phyloP scores from a whole-genome alignment of 768 basidiomycete species.

The Phaffia tasmanica region DNA sequence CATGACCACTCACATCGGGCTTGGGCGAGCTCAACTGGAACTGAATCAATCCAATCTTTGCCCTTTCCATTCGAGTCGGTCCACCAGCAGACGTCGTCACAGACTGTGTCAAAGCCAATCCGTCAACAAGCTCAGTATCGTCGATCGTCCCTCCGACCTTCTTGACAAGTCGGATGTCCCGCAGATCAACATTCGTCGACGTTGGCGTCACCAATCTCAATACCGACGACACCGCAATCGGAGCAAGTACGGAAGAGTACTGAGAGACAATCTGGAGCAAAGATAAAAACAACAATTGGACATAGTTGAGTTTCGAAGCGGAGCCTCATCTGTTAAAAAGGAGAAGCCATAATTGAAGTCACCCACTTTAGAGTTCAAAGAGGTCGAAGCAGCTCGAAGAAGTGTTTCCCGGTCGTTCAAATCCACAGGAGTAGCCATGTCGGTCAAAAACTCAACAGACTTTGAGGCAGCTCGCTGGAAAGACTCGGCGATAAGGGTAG shows the following conservation, averaged over 20 bases:
- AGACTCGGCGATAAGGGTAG: conserved; percentile 89
- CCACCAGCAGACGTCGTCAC: conserved; percentile 83
- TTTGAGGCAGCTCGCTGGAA: conserved; percentile 87
- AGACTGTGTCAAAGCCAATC: conserved; percentile 93
- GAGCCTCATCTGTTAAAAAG: background rate
- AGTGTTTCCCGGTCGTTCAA: conserved; percentile 73
- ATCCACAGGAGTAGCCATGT: conserved; percentile 85
- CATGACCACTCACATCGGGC: conserved; percentile 61
- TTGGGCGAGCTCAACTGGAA: conserved; percentile 97
- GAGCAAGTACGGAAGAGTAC: conserved; percentile 95
- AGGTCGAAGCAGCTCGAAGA: conserved; percentile 85
- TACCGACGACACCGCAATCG: conserved; percentile 94
- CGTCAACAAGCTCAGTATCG: conserved; percentile 92
- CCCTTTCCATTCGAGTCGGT: conserved; percentile 90
- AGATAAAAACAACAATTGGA: background rate
- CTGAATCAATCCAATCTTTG: conserved; percentile 94
- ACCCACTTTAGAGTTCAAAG: conserved; percentile 83
- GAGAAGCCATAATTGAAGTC: background rate
- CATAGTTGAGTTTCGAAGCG: background rate
- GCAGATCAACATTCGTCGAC: conserved; percentile 88
- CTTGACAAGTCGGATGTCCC: conserved; percentile 92
- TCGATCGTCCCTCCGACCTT: conserved; percentile 99
- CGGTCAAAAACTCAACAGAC: conserved; percentile 84
- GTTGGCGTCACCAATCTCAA: conserved; percentile 76
- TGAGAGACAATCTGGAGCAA: conserved; percentile 81